phyloP scores from a whole-genome alignment of 2,329 filamentous ascomycete genomes.

The Trichoderma endophyticum region DNA sequence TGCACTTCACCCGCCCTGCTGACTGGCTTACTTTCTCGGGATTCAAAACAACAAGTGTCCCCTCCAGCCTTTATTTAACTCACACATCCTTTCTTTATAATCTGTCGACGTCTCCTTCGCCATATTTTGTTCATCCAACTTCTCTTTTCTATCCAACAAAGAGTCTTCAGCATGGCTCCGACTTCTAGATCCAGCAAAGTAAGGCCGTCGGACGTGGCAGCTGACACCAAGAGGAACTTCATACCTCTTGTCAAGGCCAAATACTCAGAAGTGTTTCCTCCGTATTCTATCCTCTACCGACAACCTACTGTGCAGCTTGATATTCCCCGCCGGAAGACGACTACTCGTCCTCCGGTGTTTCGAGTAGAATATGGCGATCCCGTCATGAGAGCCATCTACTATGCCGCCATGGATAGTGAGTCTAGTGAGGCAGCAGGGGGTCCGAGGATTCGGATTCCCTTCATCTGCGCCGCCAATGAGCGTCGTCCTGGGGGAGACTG shows the following conservation, averaged over 20 bases:
- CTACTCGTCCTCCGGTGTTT: conserved; percentile 44
- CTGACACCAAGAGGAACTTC: conserved; percentile 68
- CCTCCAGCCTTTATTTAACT: not conserved
- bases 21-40: conserved; percentile 2
- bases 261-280: conserved; percentile 53
- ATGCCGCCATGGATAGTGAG: conserved; percentile 43
- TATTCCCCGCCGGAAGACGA: conserved; percentile 35
- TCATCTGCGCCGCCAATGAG: conserved; percentile 73
- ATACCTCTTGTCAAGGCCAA: conserved; percentile 62
- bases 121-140: not conserved
- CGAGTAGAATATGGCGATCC: conserved; percentile 56
- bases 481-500: conserved; percentile 76
- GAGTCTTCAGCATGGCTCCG: conserved; percentile 30
- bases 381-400: conserved; percentile 58
- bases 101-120: not conserved
- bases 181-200: conserved; percentile 32
- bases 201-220: conserved; percentile 60
- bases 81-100: not conserved
- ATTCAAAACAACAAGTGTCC: not conserved
- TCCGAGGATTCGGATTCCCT: conserved; percentile 49
- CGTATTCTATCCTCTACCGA: conserved; percentile 58
- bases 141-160: not conserved
- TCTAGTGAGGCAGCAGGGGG: conserved; percentile 33
- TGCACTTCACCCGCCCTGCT: conserved; percentile 7
- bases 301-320: conserved; percentile 47